These are phyloP conservation scores for Euphorbia lathyris DNA, from an alignment of 345 rosid genomes.

Conservation along the genomic window DNA sequence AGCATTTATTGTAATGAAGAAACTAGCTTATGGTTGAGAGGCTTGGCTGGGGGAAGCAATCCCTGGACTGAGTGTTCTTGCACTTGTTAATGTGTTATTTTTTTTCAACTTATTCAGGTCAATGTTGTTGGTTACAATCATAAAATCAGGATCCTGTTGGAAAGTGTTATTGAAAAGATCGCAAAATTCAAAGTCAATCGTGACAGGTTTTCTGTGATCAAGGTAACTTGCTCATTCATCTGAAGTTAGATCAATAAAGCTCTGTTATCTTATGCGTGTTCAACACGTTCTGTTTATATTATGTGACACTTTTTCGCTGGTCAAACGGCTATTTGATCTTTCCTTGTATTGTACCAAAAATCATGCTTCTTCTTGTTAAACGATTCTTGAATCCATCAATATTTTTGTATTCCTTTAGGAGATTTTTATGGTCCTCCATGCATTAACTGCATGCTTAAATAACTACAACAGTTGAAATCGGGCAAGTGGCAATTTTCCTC, in stretches of 20 bases:
- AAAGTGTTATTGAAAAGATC: slow-evolving; percentile 60
- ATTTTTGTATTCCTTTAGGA: neutral
- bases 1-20: neutral
- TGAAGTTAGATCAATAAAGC: neutral
- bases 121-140: slow-evolving; percentile 82
- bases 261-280: neutral
- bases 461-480: neutral
- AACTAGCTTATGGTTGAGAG: neutral
- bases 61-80: neutral
- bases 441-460: neutral
- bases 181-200: slow-evolving; percentile 72
- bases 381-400: neutral
- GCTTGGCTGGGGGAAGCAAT: neutral
- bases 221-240: slow-evolving; percentile 41
- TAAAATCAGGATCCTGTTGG: slow-evolving; percentile 76
- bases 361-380: neutral
- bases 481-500: neutral
- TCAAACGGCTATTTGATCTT: neutral
- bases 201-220: slow-evolving; percentile 79
- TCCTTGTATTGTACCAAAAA: neutral
- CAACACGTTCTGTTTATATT: neutral
- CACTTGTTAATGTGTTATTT: neutral
- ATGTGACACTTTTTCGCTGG: neutral
- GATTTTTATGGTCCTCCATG: neutral
- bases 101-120: slow-evolving; percentile 44